Conservation (phyloP, 805 yeast genomes). For the Kodamaea sagamina region DNA sequence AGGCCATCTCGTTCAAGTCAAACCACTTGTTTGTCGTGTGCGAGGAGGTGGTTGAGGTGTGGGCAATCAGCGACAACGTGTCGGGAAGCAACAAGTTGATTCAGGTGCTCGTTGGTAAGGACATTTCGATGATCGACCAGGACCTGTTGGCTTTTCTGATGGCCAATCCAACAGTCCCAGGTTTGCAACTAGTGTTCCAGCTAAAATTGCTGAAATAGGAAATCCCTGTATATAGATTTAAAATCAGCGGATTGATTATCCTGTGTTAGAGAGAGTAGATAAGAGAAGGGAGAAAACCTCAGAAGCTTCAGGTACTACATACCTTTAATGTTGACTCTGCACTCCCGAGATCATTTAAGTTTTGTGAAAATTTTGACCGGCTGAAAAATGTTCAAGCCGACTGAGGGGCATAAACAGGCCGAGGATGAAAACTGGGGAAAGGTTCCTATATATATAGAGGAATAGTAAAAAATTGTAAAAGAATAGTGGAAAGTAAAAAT, state of each 20-base stretch:
- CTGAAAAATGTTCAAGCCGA: no score
- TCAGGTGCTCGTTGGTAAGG: constrained; percentile 75
- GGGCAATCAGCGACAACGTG: constrained; percentile 54
- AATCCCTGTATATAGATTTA: no score
- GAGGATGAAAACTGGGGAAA: background rate
- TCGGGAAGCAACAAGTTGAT: constrained; percentile 49
- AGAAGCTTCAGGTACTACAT: no score
- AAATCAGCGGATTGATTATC: background rate
- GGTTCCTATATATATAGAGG: no score
- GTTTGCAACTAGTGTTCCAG: constrained; percentile 60
- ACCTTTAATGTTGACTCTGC: no score
- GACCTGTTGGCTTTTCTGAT: constrained; percentile 36
- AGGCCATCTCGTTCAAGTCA: constrained; percentile 33
- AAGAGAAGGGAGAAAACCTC: no score
- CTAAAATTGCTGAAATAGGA: background rate
- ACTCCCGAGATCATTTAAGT: no score
- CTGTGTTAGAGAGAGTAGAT: background rate
- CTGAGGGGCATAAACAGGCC: background rate
- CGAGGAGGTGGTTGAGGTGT: constrained; percentile 69
- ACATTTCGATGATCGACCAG: constrained; percentile 40
- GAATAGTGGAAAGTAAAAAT: no score
- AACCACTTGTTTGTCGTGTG: constrained; percentile 49
- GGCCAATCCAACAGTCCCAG: constrained; percentile 67
- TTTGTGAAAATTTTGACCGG: no score
- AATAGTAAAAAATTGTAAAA: no score